These are phyloP conservation scores for Dryadomyces quercus-mongolicae DNA, from an alignment of 2,329 filamentous ascomycete genomes.

Conservation along the genomic window DNA sequence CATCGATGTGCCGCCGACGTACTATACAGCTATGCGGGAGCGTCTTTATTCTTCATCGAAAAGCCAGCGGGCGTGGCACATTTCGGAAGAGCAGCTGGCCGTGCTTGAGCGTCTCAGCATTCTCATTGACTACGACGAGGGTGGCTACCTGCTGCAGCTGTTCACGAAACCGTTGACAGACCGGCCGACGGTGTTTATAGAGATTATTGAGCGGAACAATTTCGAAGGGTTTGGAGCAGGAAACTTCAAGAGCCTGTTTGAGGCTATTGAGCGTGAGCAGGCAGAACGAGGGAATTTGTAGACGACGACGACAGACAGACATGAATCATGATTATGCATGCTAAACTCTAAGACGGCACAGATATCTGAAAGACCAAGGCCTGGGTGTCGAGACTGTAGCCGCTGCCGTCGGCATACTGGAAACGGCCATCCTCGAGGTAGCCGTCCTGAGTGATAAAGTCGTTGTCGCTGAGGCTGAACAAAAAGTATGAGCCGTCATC, in stretches of 20 bases:
- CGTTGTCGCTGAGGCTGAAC: slow-evolving; percentile 58
- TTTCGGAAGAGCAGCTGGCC: slow-evolving; percentile 65
- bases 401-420: slow-evolving; percentile 42
- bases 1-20: slow-evolving; percentile 76
- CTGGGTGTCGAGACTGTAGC: slow-evolving; percentile 48
- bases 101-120: slow-evolving; percentile 69
- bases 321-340: too few relatives aligned
- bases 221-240: slow-evolving; percentile 90
- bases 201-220: slow-evolving; percentile 87
- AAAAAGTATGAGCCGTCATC: slow-evolving; percentile 50
- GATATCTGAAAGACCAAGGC: slow-evolving; percentile 47
- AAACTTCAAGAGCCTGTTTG: slow-evolving; percentile 91
- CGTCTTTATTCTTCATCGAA: slow-evolving; percentile 45
- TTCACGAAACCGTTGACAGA: slow-evolving; percentile 88
- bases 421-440: slow-evolving; percentile 43
- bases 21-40: slow-evolving; percentile 67
- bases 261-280: slow-evolving; percentile 92
- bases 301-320: not conserved
- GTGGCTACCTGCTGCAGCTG: slow-evolving; percentile 66
- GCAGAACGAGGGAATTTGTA: slow-evolving; percentile 71
- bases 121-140: slow-evolving; percentile 89
- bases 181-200: slow-evolving; percentile 86
- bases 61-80: slow-evolving; percentile 31
- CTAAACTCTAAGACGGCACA: too few relatives aligned
- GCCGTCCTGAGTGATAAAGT: slow-evolving; percentile 64